A percentile compares a stretch with the other conserved stretches of the same genome.
Conservation (phyloP, 2,329 filamentous ascomycete genomes). For the Colletotrichum sp. region DNA sequence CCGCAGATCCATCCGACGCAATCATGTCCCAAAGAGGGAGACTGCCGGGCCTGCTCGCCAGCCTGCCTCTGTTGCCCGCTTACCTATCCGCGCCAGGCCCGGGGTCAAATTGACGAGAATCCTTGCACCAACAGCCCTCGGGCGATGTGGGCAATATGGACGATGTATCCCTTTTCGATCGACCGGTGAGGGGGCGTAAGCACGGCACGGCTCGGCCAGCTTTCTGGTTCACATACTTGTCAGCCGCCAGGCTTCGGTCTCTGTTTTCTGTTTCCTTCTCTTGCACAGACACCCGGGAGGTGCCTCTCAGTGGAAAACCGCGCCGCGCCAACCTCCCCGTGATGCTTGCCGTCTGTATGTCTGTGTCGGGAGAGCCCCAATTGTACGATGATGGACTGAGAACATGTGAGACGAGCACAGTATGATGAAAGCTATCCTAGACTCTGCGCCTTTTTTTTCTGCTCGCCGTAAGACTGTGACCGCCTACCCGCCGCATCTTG, state of each 20-base stretch:
- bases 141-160: constrained; percentile 4
- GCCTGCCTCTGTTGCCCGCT: not conserved
- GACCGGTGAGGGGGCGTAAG: constrained; percentile 13
- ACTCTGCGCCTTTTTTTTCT: not conserved
- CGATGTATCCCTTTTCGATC: constrained; percentile 6
- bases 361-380: not conserved
- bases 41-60: not conserved
- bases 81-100: not conserved
- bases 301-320: not conserved
- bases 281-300: not conserved
- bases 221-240: not conserved
- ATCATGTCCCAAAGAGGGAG: not conserved
- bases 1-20: constrained; percentile 1
- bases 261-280: not conserved
- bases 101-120: not conserved
- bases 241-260: not conserved
- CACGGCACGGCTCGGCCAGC: constrained; percentile 18
- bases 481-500: not conserved
- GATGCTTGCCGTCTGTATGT: not conserved
- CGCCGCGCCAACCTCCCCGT: not conserved
- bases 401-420: not conserved
- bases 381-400: constrained; percentile 8
- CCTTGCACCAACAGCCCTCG: not conserved
- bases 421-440: not conserved
- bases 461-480: not conserved